phyloP scores from a whole-genome alignment of 805 yeast genomes.

The Starmerella sirachaensis region DNA sequence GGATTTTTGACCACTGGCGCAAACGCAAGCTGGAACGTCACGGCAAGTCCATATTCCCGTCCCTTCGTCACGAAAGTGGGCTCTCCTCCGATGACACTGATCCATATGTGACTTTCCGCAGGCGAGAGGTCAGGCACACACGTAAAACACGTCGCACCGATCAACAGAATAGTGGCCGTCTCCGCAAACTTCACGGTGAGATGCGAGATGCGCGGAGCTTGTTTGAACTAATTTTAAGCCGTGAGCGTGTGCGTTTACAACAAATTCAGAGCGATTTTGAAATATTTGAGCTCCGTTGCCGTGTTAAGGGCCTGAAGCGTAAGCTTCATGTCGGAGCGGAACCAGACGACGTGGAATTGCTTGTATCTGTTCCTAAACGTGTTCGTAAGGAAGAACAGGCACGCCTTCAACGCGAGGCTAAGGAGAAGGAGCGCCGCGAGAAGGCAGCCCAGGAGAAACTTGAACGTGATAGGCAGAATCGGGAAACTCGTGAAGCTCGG shows the following conservation, averaged over 20 bases:
- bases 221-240: conserved; percentile 54
- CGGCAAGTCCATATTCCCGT: conserved; percentile 64
- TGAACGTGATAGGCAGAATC: conserved; percentile 18
- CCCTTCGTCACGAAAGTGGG: conserved; percentile 73
- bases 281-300: conserved; percentile 61
- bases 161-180: conserved; percentile 73
- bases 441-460: conserved; percentile 17
- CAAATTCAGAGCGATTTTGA: conserved; percentile 49
- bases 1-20: conserved; percentile 74
- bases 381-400: conserved; percentile 37
- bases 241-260: conserved; percentile 57
- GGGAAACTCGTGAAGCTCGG: conserved; percentile 13
- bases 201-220: conserved; percentile 64
- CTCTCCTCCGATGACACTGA: conserved; percentile 66
- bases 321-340: conserved; percentile 46
- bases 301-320: conserved; percentile 63
- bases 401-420: conserved; percentile 14
- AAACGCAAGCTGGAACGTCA: conserved; percentile 52
- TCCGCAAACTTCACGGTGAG: conserved; percentile 61
- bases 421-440: conserved; percentile 17
- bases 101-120: conserved; percentile 89
- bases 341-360: conserved; percentile 67
- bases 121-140: conserved; percentile 89
- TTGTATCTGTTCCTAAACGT: conserved; percentile 51
- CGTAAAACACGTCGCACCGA: conserved; percentile 95